Percentiles rank a stretch among this genome's conserved stretches.
Evolutionary conservation across 2,329 filamentous ascomycete genomes (phyloP).

Genomic region (Epichloe amarillans): DNA sequence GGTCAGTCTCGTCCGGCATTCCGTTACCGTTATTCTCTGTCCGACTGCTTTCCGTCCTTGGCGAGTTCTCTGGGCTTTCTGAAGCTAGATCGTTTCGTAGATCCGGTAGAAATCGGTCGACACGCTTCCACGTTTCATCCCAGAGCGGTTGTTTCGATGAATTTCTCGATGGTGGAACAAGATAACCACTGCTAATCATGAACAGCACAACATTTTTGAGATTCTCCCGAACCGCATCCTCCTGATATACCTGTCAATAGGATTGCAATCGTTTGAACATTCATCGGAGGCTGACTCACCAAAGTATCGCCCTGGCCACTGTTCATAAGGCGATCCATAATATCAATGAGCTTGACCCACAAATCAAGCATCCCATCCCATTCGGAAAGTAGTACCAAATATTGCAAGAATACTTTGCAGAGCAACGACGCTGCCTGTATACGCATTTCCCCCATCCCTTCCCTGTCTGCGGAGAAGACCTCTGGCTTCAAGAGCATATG

Average conservation of each 20-base stretch:
- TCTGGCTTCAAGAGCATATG: conserved; percentile 81
- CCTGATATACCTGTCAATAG: conserved; percentile 34
- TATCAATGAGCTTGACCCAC: conserved; percentile 83
- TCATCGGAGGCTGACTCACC: conserved; percentile 35
- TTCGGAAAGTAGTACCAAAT: conserved; percentile 69
- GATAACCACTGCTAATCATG: conserved; percentile 79
- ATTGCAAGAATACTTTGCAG: conserved; percentile 92
- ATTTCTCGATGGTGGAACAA: conserved; percentile 55
- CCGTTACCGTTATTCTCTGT: background rate
- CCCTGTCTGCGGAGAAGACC: conserved; percentile 78
- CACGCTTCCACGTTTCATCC: conserved; percentile 51
- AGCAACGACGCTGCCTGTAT: conserved; percentile 83
- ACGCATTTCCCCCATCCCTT: conserved; percentile 90
- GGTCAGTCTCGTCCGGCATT: background rate
- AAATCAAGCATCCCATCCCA: conserved; percentile 84
- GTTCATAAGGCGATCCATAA: conserved; percentile 94
- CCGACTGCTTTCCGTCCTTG: background rate
- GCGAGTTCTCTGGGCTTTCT: conserved; percentile 23
- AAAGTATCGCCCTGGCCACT: conserved; percentile 83
- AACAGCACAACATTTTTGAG: conserved; percentile 93
- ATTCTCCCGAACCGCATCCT: conserved; percentile 89
- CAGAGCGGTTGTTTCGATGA: conserved; percentile 41
- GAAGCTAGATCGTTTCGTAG: conserved; percentile 42
- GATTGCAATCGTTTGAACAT: background rate
- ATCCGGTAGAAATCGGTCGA: conserved; percentile 52